Base-by-base conservation (phyloP, 208 protist species). In the Trypanosoma conorhini region DNA sequence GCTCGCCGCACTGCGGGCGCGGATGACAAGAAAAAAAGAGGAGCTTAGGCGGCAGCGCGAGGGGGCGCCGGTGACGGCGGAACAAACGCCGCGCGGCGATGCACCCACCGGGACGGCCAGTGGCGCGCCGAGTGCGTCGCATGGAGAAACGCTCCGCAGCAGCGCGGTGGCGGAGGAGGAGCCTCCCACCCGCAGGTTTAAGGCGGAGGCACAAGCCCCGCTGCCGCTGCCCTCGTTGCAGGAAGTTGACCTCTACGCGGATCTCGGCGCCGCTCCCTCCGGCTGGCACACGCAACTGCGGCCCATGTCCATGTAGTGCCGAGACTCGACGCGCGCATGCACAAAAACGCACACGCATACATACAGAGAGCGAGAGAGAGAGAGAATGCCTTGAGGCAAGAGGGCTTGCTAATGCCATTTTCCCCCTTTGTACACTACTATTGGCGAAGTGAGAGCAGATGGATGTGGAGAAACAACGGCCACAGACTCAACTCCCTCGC, bases 191-290 rank as follows among this genome's bases (percentile, higher is more conserved):
- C 77, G 81, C 60, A 24, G 50, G 33, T 67, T 59, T 62, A 79
- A 77, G 50, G 67, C 60, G 21, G 87, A 89, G 57, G 51, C 68
- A 12, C 67, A 81, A 12, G 77, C 76, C 17, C 66, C 82, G 0
- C 10, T 72, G 17, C 73, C 82, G 5, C 26, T 73, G n/a, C 67
- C 79, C 35, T 48, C 73, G 9, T 42, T 54, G n/a, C 70, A 78
- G 5, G 87, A 92, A 59, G 72, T 81, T 24, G 87, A 92, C 67
- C 78, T 92, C 48, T 92, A 92, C 70, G 87, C 87, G 1, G 84
- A 74, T 63, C 74, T 92, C 65, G 60, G 38, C 15, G 35, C 19
- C 26, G 24, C 61, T 54, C 55, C 31, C 40, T 42, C 28, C 17
- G 61, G 21, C 24, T 65, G 67, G 56, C 15, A 54, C 59, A 35